A percentile compares a stretch with the other conserved stretches of the same genome.
Conservation (phyloP, 1,284 basidiomycete genomes). For the Spongispora temasekensis region DNA sequence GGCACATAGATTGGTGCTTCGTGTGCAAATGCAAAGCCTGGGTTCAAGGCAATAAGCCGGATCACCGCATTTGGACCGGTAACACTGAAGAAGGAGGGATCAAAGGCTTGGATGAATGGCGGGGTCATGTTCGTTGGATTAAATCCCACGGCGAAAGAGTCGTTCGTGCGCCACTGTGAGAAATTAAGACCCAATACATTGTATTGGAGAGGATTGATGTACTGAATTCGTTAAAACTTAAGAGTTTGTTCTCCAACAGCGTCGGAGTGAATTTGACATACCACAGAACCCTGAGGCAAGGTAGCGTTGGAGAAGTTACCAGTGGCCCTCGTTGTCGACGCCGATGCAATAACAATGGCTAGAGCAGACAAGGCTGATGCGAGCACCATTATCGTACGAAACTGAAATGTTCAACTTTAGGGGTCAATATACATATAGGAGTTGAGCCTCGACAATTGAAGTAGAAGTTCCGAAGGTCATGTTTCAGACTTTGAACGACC, state of each 20-base stretch:
- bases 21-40: slow-evolving; percentile 70
- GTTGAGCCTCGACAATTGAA: too few species aligned
- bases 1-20: slow-evolving; percentile 69
- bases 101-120: slow-evolving; percentile 72
- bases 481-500: too few species aligned
- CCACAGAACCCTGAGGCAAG: slow-evolving; percentile 18
- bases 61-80: slow-evolving; percentile 62
- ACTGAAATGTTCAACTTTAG: too few species aligned
- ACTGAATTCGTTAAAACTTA: slow-evolving; percentile 44
- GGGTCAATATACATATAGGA: too few species aligned
- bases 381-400: neutral
- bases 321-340: neutral
- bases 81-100: slow-evolving; percentile 57
- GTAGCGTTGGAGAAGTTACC: neutral
- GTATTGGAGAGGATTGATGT: slow-evolving; percentile 43
- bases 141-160: slow-evolving; percentile 40
- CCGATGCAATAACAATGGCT: neutral
- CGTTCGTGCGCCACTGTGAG: slow-evolving; percentile 34
- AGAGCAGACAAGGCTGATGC: neutral
- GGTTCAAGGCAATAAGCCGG: slow-evolving; percentile 55
- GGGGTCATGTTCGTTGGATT: slow-evolving; percentile 48
- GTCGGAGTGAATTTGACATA: slow-evolving; percentile 3
- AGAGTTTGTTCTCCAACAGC: too few species aligned
- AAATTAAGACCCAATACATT: slow-evolving; percentile 44
- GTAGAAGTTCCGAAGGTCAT: too few species aligned